Evolutionary conservation across 805 yeast species (phyloP), one percentile per base, ranked within the genome.

Genomic region (Saturnispora mendoncae): DNA sequence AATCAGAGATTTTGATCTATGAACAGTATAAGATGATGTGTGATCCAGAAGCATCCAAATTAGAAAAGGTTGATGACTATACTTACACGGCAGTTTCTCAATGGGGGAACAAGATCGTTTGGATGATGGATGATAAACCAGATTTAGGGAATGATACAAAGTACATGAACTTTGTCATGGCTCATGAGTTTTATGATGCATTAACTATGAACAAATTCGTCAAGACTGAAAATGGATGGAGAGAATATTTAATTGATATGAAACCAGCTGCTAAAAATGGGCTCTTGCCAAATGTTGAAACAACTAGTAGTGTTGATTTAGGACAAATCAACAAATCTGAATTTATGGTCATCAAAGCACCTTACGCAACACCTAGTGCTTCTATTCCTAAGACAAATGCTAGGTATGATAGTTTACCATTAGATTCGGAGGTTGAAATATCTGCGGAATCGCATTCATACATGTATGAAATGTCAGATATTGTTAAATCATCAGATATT

Each of bases 131-230:
- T 42, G 78, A 78, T 6, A 78, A 74, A 46, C 65, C 67, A 36
- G 79, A 74, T 43, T 57, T 72, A 4, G 56, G 51, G 2, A 43
- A 43, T 6, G 53, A 51, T 23, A 29, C 41, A 4, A 44, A 48
- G 2, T 51, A 54, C 29, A 54, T 84, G 33, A 80, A 82, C 45
- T 84, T 74, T 54, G 66, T 83, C 4, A 56, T 85, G 41, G 92
- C 94, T 0, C 95, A 85, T 55, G 95, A 85, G 57, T 85, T 85
- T 52, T 85, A 80, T 54, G 95, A 85, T 60, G 94, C 95, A 0
- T 63, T 85, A 42, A 94, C 95, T 0, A 77, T 85, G 19, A 77
- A 80, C 48, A 72, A 78, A 47, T 84, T 81, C 54, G 68, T 71
- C 40, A 71, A 69, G 46, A 76, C 80, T 0, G 65, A 67, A 14